Conservation (phyloP, 495 filamentous ascomycete species). For the Symbiotaphrina buchneri region DNA sequence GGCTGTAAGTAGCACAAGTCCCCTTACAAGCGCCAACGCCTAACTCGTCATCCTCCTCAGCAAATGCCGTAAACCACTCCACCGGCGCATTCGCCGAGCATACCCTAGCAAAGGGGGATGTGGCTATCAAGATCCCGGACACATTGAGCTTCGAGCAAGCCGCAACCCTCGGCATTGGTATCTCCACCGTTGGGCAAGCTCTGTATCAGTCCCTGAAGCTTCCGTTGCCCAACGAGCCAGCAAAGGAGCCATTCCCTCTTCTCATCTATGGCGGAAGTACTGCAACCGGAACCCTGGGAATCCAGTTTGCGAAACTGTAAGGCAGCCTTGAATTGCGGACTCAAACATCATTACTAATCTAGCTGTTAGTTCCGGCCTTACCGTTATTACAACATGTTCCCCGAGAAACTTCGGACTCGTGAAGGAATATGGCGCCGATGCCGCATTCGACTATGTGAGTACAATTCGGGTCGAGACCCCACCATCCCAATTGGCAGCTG, state of each 20-base stretch:
- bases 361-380: slow-evolving; percentile 13
- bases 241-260: slow-evolving; percentile 13
- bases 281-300: slow-evolving; percentile 29
- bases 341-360: too few relatives aligned
- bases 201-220: slow-evolving; percentile 22
- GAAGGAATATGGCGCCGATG: slow-evolving; percentile 22
- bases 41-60: too few relatives aligned
- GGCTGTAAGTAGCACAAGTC: slow-evolving; percentile 14
- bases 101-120: slow-evolving; percentile 22
- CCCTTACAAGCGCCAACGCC: too few relatives aligned
- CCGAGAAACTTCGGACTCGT: slow-evolving; percentile 29
- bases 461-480: not conserved
- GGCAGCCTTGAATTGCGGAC: slow-evolving; percentile 8
- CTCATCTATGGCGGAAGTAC: slow-evolving; percentile 33
- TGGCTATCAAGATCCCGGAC: slow-evolving; percentile 27
- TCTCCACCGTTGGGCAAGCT: slow-evolving; percentile 23
- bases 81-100: slow-evolving; percentile 33
- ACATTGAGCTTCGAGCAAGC: slow-evolving; percentile 31
- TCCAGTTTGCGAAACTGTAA: slow-evolving; percentile 28
- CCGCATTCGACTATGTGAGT: slow-evolving; percentile 30
- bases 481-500: not conserved
- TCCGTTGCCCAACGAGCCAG: slow-evolving; percentile 11
- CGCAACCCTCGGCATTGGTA: slow-evolving; percentile 29
- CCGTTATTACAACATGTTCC: slow-evolving; percentile 18
- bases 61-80: slow-evolving; percentile 21